Evolutionary conservation across 129 eudicot genomes (phyloP).

Genomic region (Artemisia annua): DNA sequence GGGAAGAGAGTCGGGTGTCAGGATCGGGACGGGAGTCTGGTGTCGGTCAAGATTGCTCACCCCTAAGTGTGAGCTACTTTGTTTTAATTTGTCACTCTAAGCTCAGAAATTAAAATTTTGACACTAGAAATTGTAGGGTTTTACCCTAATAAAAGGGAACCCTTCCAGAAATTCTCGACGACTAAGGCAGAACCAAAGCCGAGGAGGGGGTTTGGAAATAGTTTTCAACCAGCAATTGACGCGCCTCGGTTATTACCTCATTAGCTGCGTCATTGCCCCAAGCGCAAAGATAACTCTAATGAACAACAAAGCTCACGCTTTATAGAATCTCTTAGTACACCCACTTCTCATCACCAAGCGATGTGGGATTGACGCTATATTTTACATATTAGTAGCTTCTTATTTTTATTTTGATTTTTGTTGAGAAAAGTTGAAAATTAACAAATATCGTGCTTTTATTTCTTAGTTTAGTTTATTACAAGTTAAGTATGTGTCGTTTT

Average conservation of each 20-base stretch:
- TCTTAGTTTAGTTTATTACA: too few relatives aligned
- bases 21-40: too few relatives aligned
- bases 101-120: slow-evolving; percentile 45
- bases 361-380: slow-evolving; percentile 11
- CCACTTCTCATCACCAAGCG: not conserved
- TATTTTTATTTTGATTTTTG: not conserved
- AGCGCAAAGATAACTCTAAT: slow-evolving; percentile 23
- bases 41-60: too few relatives aligned
- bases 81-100: slow-evolving; percentile 23
- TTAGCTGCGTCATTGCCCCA: slow-evolving; percentile 33
- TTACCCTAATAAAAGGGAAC: slow-evolving; percentile 13
- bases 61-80: too few relatives aligned
- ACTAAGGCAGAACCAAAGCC: slow-evolving; percentile 41
- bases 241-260: slow-evolving; percentile 66
- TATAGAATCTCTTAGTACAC: not conserved
- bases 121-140: too few relatives aligned
- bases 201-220: slow-evolving; percentile 63
- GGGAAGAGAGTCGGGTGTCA: too few relatives aligned
- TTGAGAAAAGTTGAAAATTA: too few relatives aligned
- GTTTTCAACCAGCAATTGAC: slow-evolving; percentile 66
- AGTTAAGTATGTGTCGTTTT: too few relatives aligned
- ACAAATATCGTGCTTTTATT: too few relatives aligned
- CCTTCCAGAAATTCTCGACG: slow-evolving; percentile 46
- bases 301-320: not conserved
- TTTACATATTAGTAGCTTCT: not conserved